Conservation (phyloP, 805 yeast species). For the Cyberlindnera euphorbiiphila region DNA sequence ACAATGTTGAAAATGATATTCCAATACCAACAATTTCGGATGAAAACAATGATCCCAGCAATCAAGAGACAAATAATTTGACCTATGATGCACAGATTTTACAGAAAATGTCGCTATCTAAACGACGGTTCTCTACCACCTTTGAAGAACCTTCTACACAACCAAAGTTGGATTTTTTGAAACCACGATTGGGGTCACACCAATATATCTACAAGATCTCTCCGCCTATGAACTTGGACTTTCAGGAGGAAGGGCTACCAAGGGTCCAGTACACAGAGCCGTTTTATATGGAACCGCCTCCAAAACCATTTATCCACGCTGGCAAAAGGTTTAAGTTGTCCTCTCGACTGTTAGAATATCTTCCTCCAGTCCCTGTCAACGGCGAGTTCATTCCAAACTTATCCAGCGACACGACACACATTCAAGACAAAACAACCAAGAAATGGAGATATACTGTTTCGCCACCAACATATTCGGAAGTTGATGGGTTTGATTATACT, state of each 20-base stretch:
- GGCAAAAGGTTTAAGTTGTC: conserved; percentile 55
- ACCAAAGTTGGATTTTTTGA: not conserved
- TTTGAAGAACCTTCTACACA: conserved; percentile 1
- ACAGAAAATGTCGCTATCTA: conserved; percentile 3
- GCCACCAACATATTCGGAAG: conserved; percentile 44
- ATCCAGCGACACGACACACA: not conserved
- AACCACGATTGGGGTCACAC: not conserved
- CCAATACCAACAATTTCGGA: not conserved
- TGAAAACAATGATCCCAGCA: not conserved
- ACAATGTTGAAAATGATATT: not conserved
- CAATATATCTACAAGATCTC: conserved; percentile 10
- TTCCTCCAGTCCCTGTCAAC: conserved; percentile 29
- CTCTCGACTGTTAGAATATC: conserved; percentile 34
- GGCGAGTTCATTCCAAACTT: conserved; percentile 15
- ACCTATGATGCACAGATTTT: conserved; percentile 13
- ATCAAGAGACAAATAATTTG: conserved; percentile 1
- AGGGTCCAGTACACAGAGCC: conserved; percentile 60
- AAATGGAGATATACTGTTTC: conserved; percentile 42
- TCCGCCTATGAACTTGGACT: conserved; percentile 30
- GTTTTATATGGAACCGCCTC: conserved; percentile 47
- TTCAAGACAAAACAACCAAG: conserved; percentile 2
- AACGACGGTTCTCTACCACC: conserved; percentile 12
- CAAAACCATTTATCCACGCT: conserved; percentile 59
- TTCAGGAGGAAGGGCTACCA: conserved; percentile 46
- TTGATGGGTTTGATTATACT: conserved; percentile 27